phyloP scores from a whole-genome alignment of 1,284 basidiomycete species.

The Ganoderma leucocontextum region DNA sequence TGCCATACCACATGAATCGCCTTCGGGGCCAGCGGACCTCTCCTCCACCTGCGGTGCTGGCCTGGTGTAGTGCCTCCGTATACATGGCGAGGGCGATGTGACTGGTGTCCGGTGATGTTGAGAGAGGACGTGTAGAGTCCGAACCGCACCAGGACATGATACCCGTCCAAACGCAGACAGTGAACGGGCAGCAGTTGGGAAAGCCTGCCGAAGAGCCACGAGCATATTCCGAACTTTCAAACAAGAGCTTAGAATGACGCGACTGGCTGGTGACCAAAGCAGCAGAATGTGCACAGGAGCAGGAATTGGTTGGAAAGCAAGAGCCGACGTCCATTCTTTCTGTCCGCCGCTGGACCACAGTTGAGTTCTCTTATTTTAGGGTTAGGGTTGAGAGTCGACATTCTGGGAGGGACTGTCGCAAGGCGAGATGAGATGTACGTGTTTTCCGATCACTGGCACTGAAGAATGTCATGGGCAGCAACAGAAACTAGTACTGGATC shows the following conservation, averaged over 20 bases:
- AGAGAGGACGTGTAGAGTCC: slow-evolving; percentile 11
- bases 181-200: slow-evolving; percentile 10
- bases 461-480: not conserved
- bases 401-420: not conserved
- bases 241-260: not conserved
- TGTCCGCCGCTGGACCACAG: no score
- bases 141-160: slow-evolving; percentile 7
- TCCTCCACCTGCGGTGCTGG: slow-evolving; percentile 43
- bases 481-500: not conserved
- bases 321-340: not conserved
- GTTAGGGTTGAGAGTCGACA: slow-evolving; percentile 25
- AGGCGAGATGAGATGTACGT: not conserved
- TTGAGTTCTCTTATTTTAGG: not conserved
- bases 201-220: slow-evolving; percentile 11
- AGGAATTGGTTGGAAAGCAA: not conserved
- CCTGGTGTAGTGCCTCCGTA: slow-evolving; percentile 38
- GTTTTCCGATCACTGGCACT: not conserved
- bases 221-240: not conserved
- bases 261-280: not conserved
- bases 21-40: slow-evolving; percentile 37
- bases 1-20: slow-evolving; percentile 23
- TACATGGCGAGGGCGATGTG: not conserved
- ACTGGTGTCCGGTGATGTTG: slow-evolving; percentile 3
- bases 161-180: not conserved
- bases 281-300: not conserved